Evolutionary conservation across 495 filamentous ascomycete genomes (phyloP).

Genomic region (Aspergillus mulundensis): DNA sequence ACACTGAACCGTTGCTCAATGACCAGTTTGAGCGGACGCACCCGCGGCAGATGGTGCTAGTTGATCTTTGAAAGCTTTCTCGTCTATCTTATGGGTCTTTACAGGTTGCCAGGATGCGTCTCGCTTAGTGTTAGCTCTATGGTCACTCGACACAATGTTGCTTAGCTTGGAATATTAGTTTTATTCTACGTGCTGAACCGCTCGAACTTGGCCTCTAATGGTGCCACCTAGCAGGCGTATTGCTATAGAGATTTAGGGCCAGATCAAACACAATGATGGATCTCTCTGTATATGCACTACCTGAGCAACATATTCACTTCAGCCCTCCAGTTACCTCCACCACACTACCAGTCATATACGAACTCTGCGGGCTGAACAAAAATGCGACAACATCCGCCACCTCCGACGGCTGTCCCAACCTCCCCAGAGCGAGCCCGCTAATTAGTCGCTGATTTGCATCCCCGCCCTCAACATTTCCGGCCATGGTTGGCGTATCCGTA

Average conservation of each 20-base stretch:
- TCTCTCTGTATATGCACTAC: neutral
- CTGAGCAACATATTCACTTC: neutral
- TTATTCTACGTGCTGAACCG: no score
- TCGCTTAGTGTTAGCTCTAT: neutral
- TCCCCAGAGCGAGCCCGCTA: conserved; percentile 39
- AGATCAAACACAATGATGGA: no score
- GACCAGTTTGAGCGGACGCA: conserved; percentile 2
- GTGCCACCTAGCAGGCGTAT: no score
- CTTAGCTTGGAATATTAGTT: neutral
- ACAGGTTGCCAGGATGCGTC: neutral
- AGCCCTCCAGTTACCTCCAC: conserved; percentile 47
- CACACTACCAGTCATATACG: conserved; percentile 53
- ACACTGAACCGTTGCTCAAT: neutral
- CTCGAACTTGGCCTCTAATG: no score
- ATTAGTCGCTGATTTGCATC: conserved; percentile 30
- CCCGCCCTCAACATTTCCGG: conserved; percentile 34
- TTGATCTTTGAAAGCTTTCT: neutral
- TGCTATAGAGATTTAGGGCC: no score
- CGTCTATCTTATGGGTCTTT: no score
- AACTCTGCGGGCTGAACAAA: conserved; percentile 45
- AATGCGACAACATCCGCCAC: conserved; percentile 50
- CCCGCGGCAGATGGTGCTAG: neutral
- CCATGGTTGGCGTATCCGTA: conserved; percentile 41
- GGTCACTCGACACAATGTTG: neutral
- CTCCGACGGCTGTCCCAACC: conserved; percentile 35